Evolutionary conservation across 495 filamentous ascomycete genomes (phyloP).

Genomic region (Tuber calosporum): DNA sequence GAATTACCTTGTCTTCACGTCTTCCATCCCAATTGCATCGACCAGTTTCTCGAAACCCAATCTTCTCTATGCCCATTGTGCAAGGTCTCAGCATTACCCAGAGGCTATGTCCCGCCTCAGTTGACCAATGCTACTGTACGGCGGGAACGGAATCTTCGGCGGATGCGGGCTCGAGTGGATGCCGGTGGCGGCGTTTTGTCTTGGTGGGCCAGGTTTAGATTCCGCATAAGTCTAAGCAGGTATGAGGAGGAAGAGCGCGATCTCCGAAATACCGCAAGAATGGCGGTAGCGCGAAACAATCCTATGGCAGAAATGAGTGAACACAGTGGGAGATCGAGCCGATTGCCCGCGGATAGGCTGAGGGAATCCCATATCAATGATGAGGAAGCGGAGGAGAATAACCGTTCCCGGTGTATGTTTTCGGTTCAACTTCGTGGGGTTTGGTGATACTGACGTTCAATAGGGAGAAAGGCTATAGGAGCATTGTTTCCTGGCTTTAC

Average conservation of each 20-base stretch:
- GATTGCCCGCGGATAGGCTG: constrained; percentile 1
- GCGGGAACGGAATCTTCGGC: constrained; percentile 56
- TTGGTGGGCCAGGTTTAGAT: constrained; percentile 5
- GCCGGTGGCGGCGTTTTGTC: constrained; percentile 10
- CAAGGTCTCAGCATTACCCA: constrained; percentile 65
- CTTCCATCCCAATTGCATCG: constrained; percentile 84
- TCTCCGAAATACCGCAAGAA: constrained; percentile 4
- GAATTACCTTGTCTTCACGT: constrained; percentile 85
- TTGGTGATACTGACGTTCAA: not conserved
- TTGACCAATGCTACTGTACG: constrained; percentile 82
- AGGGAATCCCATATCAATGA: constrained; percentile 2
- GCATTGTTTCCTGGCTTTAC: constrained; percentile 31
- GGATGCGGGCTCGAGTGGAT: constrained; percentile 44
- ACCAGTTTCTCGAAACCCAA: constrained; percentile 61
- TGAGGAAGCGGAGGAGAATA: constrained; percentile 17
- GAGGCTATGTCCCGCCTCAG: constrained; percentile 55
- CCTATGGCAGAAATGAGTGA: constrained; percentile 12
- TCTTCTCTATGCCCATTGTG: constrained; percentile 83
- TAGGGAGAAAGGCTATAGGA: constrained; percentile 27
- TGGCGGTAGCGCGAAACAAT: not conserved
- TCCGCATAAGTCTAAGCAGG: not conserved
- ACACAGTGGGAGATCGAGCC: not conserved
- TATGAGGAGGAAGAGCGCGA: not conserved
- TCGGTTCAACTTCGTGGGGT: not conserved
- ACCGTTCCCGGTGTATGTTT: constrained; percentile 25